Percentiles rank a stretch among this genome's conserved stretches.
phyloP scores from a whole-genome alignment of 306 rosid genomes.

The Lathyrus aphaca region DNA sequence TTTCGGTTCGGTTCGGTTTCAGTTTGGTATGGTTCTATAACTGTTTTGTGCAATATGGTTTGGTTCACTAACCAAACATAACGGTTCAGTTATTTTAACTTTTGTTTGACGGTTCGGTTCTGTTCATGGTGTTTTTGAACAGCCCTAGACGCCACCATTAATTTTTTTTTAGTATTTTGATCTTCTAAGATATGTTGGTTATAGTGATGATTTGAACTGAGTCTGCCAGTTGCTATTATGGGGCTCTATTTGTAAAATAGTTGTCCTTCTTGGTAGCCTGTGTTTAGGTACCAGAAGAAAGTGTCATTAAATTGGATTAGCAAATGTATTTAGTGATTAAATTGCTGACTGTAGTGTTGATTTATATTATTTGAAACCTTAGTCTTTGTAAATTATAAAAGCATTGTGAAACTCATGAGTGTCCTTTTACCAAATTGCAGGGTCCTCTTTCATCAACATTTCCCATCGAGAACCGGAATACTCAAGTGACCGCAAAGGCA shows the following conservation, averaged over 20 bases:
- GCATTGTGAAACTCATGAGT: constrained; percentile 26
- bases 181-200: background rate
- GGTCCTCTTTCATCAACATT: constrained; percentile 81
- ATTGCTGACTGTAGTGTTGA: background rate
- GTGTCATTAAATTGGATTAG: background rate
- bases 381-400: constrained; percentile 19
- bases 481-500: constrained; percentile 57
- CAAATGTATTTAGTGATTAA: constrained; percentile 19
- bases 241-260: background rate
- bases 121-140: no score
- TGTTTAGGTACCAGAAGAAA: background rate
- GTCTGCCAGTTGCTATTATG: constrained; percentile 2
- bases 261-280: constrained; percentile 4
- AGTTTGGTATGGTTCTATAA: no score
- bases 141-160: background rate
- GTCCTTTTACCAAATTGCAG: constrained; percentile 50
- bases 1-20: no score
- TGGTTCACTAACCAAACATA: no score
- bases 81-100: no score
- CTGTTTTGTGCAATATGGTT: no score
- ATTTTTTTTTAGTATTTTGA: background rate
- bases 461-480: constrained; percentile 79
- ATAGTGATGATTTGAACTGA: constrained; percentile 1
- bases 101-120: no score
- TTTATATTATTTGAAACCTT: background rate